Conservation (phyloP, 768 basidiomycete species). For the Russula emetica region DNA sequence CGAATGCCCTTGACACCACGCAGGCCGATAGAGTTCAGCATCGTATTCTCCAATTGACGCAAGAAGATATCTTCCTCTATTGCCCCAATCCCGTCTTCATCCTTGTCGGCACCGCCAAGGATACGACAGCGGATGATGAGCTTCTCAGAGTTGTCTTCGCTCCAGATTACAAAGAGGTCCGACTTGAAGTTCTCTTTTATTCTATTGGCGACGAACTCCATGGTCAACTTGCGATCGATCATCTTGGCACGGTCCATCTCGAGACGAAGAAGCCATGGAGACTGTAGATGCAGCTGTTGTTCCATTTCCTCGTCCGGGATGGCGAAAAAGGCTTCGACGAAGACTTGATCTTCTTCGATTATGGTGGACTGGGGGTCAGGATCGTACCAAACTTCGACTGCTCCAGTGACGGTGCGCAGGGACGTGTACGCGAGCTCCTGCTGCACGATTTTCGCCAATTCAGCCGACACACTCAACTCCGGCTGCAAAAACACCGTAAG, state of each 20-base stretch:
- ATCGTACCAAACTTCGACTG: conserved; percentile 98
- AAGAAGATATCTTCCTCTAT: conserved; percentile 95
- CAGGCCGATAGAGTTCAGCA: conserved; percentile 91
- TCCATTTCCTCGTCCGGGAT: conserved; percentile 98
- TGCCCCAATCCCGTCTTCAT: conserved; percentile 68
- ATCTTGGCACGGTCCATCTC: conserved; percentile 97
- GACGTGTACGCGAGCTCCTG: conserved; percentile 94
- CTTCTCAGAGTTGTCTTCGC: conserved; percentile 97
- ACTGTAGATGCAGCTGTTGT: conserved; percentile 83
- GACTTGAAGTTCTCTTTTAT: conserved; percentile 95
- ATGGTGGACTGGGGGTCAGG: conserved; percentile 88
- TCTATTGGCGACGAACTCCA: conserved; percentile 89
- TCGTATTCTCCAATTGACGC: conserved; percentile 91
- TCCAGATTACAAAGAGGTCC: conserved; percentile 97
- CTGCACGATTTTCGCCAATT: conserved; percentile 79
- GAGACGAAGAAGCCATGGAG: conserved; percentile 95
- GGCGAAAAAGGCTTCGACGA: conserved; percentile 98
- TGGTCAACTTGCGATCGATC: conserved; percentile 94
- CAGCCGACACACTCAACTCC: conserved; percentile 56
- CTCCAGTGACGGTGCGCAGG: conserved; percentile 86
- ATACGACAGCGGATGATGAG: conserved; percentile 96
- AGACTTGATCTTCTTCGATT: conserved; percentile 92
- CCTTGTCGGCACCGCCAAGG: conserved; percentile 76
- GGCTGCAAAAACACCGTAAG: conserved; percentile 86
- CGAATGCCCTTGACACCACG: conserved; percentile 90